Evolutionary conservation across 495 filamentous ascomycete genomes (phyloP), one percentile per base, ranked within the genome.

Genomic region (Penicillium antarcticum): DNA sequence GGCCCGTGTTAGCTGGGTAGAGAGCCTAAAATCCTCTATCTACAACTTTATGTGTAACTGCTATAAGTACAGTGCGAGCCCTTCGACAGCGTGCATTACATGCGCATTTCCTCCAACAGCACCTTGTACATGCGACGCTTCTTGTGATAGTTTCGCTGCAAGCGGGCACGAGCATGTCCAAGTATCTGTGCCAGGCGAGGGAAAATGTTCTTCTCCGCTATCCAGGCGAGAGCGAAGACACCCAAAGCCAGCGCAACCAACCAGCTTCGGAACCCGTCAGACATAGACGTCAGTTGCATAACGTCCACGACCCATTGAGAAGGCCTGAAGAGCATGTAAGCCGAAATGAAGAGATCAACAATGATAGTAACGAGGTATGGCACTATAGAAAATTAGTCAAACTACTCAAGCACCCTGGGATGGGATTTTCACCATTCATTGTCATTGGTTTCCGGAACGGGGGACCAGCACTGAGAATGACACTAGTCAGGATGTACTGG

Each of bases 401-500:
- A 42, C 31, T 19, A 16, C 9, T 21, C 13, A 23, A 33, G 13
- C 1, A 31, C 29, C 3, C 17, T 23, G 3, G 19, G 52, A 5
- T 51, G 33, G 16, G 21, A 7, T 41, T 60, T 86, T 71, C 66
- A 91, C 89, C 78, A 66, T 97, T 99, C 37, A 84, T 74, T 18
- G 73, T 72, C 78, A 95, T 91, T 9, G 83, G 74, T 60, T 91
- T 87, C 42, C 95, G 77, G 69, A 95, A 99, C 8, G 95, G 95
- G 14, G 81, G 80, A 5, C 95, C 95, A 37, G 92, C 88, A 57
- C 87, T 96, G 12, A 97, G 76, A 12, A 97, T 87, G 48, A 97
- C 77, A 12, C 87, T 95, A 1, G 89, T 83, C 31, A 96, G 75
- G 35, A 94, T 92, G 68, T 99, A 99, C 67, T 97, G 92, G 62